Evolutionary conservation across 2,329 filamentous ascomycete species (phyloP).

Genomic region (Dothistroma pini): DNA sequence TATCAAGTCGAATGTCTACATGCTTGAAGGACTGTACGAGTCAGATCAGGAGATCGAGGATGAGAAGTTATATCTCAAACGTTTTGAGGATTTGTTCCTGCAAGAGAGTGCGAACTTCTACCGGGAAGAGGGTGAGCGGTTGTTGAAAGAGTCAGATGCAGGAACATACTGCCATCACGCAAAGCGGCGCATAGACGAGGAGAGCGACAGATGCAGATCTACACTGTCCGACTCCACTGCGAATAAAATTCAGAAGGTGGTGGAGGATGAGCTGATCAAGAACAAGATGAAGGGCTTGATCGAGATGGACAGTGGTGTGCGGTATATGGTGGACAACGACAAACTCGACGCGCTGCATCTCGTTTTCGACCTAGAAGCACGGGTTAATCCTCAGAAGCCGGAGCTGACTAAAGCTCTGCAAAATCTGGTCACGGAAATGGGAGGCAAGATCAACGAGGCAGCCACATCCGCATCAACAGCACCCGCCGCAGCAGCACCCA

Average conservation of each 20-base stretch:
- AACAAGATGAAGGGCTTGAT: slow-evolving; percentile 78
- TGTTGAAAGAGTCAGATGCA: slow-evolving; percentile 76
- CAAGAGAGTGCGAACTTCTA: slow-evolving; percentile 71
- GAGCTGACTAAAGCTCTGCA: slow-evolving; percentile 69
- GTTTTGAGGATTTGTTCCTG: slow-evolving; percentile 78
- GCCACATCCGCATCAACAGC: slow-evolving; percentile 54
- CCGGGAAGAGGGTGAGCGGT: slow-evolving; percentile 64
- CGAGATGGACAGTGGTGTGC: slow-evolving; percentile 79
- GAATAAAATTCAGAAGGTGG: slow-evolving; percentile 68
- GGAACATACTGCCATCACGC: slow-evolving; percentile 77
- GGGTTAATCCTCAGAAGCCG: slow-evolving; percentile 70
- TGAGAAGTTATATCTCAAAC: slow-evolving; percentile 76
- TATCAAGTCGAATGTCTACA: slow-evolving; percentile 77
- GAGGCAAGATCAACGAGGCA: slow-evolving; percentile 74
- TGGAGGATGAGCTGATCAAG: slow-evolving; percentile 76
- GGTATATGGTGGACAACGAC: slow-evolving; percentile 89
- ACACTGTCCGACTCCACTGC: slow-evolving; percentile 71
- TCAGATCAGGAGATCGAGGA: slow-evolving; percentile 71
- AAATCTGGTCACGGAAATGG: slow-evolving; percentile 72
- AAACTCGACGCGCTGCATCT: slow-evolving; percentile 72
- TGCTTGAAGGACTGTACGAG: slow-evolving; percentile 87
- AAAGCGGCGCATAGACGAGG: slow-evolving; percentile 70
- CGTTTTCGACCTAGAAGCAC: slow-evolving; percentile 72
- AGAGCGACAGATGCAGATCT: slow-evolving; percentile 76
- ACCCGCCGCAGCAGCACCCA: slow-evolving; percentile 44